A percentile compares a stretch with the other conserved stretches of the same genome.
Evolutionary conservation across 495 filamentous ascomycete genomes (phyloP).

Genomic region (Paragyromitra xinjiangensis): DNA sequence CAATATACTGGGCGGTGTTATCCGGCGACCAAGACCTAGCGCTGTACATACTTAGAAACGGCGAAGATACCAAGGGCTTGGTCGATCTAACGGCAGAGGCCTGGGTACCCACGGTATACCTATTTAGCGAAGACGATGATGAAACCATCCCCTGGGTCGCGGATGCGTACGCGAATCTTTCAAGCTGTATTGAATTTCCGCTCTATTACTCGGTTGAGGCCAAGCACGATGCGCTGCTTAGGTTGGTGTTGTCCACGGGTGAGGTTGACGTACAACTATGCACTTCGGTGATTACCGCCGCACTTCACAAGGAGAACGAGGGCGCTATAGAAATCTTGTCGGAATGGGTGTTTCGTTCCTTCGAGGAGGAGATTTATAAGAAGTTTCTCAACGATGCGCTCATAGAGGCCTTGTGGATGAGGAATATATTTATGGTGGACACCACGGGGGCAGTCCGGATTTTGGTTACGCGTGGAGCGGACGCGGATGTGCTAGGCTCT

Average conservation of each 20-base stretch:
- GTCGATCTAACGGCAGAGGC: too few species aligned
- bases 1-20: conserved; percentile 5
- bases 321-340: neutral
- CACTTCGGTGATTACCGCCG: neutral
- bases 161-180: neutral
- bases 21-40: neutral
- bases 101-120: neutral
- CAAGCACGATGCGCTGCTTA: neutral
- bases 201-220: neutral
- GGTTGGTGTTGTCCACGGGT: neutral
- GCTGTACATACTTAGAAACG: neutral
- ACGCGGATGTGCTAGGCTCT: neutral
- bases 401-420: too few species aligned
- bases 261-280: neutral
- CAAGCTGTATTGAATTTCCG: neutral
- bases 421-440: neutral
- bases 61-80: neutral
- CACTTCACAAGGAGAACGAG: neutral
- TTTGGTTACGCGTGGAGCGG: neutral
- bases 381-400: neutral
- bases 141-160: neutral
- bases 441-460: neutral
- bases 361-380: neutral
- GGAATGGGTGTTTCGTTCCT: neutral
- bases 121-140: neutral